Percentiles rank a stretch among this genome's conserved stretches.
Conservation (phyloP, 108 stramenopile genomes). For the Nitzschia putrida region DNA sequence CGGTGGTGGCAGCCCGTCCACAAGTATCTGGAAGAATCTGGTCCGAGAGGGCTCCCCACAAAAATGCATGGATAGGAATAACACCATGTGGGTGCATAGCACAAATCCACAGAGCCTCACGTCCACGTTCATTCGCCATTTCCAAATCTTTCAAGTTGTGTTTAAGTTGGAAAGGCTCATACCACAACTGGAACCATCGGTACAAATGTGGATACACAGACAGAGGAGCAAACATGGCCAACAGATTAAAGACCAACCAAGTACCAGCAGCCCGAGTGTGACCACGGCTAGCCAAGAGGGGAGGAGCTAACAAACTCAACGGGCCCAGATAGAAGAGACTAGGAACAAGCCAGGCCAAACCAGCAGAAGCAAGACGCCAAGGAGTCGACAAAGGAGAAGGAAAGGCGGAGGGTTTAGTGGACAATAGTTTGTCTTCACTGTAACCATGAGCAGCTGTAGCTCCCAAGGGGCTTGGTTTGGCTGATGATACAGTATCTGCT, state of each 20-base stretch:
- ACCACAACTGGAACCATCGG: conserved; percentile 29
- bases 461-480: not conserved
- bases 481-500: no score
- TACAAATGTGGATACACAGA: conserved; percentile 18
- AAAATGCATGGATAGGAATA: conserved; percentile 32
- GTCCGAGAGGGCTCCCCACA: conserved; percentile 37
- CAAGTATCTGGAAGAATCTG: conserved; percentile 28
- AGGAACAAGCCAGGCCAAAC: not conserved
- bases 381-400: not conserved
- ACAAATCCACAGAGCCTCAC: conserved; percentile 19
- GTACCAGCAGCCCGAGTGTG: not conserved
- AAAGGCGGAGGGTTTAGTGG: not conserved
- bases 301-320: not conserved
- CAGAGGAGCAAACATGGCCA: not conserved
- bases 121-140: not conserved
- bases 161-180: conserved; percentile 31
- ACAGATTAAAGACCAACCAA: not conserved
- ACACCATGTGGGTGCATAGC: conserved; percentile 43
- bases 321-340: not conserved
- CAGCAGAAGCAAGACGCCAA: not conserved
- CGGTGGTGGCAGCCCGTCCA: conserved; percentile 29
- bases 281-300: not conserved
- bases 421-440: not conserved
- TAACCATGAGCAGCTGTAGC: not conserved
- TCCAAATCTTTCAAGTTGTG: conserved; percentile 22